Conservation (phyloP, 1,284 basidiomycete genomes). For the Boletus semigastroideus region DNA sequence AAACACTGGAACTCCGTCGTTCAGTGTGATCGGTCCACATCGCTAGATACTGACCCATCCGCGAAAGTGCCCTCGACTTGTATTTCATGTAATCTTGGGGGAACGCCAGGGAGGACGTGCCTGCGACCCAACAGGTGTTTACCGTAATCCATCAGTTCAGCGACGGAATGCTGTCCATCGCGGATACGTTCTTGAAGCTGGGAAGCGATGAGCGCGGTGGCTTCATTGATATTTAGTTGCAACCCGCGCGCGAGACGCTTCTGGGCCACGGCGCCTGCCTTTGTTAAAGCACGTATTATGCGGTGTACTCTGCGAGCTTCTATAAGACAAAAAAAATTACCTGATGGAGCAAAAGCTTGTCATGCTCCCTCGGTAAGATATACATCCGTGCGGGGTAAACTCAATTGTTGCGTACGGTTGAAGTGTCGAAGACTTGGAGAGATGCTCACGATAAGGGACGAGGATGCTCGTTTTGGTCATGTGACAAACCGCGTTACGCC, state of each 20-base stretch:
- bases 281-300: conserved; percentile 5
- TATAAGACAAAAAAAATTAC: conserved; percentile 27
- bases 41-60: not conserved
- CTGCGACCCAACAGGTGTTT: conserved; percentile 78
- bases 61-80: not conserved
- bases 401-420: not conserved
- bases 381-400: conserved; percentile 36
- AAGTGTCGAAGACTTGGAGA: not conserved
- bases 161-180: conserved; percentile 89
- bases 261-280: conserved; percentile 89
- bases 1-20: conserved; percentile 58
- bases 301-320: not conserved
- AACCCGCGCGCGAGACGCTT: conserved; percentile 91
- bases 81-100: not conserved
- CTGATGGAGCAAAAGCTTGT: conserved; percentile 54
- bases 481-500: conserved; percentile 6
- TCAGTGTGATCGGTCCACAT: not conserved
- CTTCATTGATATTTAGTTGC: conserved; percentile 84
- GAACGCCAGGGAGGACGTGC: not conserved
- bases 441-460: conserved; percentile 11
- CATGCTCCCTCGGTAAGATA: conserved; percentile 50
- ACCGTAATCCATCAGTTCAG: conserved; percentile 90
- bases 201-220: conserved; percentile 85
- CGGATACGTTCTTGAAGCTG: conserved; percentile 94
- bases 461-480: conserved; percentile 6